Base-by-base conservation (phyloP, 768 basidiomycete species). In the Imleria badia region DNA sequence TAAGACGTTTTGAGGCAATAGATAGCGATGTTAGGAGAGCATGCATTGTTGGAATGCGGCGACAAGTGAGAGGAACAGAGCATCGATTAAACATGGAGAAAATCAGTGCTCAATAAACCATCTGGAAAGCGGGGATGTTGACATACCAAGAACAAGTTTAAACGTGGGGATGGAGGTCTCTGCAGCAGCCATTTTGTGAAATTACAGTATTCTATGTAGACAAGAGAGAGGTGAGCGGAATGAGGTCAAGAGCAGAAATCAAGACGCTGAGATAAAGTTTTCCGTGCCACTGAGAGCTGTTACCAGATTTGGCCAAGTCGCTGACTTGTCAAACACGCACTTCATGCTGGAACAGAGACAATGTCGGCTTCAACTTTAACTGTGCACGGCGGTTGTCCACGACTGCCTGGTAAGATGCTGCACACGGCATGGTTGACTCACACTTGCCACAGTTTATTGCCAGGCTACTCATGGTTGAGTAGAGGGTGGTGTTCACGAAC, bases 61-160 rank as follows among this genome's bases (percentile, higher is more conserved):
- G 38, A 52, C 50, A 48, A 45, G 54, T n/a, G 56, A 41, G 60
- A 39, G 47, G 30, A 55, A 54, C 23, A 45, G 36, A 69, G 69
- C 61, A 85, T 87, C 79, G 84, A 86, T 87, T 74, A 78, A 73
- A 68, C 67, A 68, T 66, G 48, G 54, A 57, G 61, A 60, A 70
- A 68, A 56, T 63, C 51, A 60, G 59, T 48, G 47, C 31, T 56
- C 42, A 55, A 57, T 55, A 55, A 57, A 48, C 48, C 54, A 51
- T 46, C 30, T 40, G 33, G 13, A 23, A 45, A 41, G 40, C 29
- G 48, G 19, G 26, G 3, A 13, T 29, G 39, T 23, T 22, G 55
- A 78, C 89, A 68, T 71, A 95, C 95, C 95, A 61, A 98, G 91
- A 57, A 98, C 96, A 72, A 99, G 93, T 77, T 99, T 99, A 83